phyloP scores from a whole-genome alignment of 495 filamentous ascomycete genomes.

The Cetradonia linearis region DNA sequence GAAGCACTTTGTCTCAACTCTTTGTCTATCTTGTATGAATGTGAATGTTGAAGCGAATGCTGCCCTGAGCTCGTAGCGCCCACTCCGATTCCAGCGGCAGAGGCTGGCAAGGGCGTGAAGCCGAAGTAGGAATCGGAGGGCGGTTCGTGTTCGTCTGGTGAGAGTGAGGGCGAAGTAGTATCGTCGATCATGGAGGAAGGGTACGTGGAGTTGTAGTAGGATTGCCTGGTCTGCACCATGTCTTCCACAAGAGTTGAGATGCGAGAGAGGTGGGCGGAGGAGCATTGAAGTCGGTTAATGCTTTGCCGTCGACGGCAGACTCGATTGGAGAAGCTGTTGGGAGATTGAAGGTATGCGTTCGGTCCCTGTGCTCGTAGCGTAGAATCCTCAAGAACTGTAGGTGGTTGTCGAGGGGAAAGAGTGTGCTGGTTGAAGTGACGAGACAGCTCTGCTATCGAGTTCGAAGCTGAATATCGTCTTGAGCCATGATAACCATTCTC shows the following conservation, averaged over 20 bases:
- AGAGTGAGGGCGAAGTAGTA: conserved; percentile 11
- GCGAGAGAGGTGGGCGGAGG: conserved; percentile 15
- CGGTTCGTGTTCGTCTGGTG: conserved; percentile 1
- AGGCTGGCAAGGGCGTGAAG: conserved; percentile 6
- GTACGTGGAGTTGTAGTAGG: background rate
- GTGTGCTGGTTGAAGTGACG: conserved; percentile 18
- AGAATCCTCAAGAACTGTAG: conserved; percentile 1
- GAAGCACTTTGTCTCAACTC: conserved; percentile 11
- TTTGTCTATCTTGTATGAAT: conserved; percentile 15
- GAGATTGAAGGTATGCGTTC: conserved; percentile 5
- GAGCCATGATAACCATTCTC: conserved; percentile 6
- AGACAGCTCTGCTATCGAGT: conserved; percentile 19
- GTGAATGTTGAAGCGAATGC: conserved; percentile 12
- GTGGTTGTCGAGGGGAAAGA: conserved; percentile 7
- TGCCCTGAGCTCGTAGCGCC: background rate
- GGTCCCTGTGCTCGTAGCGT: conserved; percentile 6
- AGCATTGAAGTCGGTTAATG: conserved; percentile 17
- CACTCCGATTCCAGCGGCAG: background rate
- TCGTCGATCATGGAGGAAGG: conserved; percentile 7
- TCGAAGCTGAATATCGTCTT: background rate
- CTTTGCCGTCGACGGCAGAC: conserved; percentile 18
- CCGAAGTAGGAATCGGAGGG: conserved; percentile 9
- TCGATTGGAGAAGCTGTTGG: conserved; percentile 16
- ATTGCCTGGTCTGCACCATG: conserved; percentile 12
- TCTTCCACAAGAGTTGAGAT: conserved; percentile 18